Conservation (phyloP, 2,329 filamentous ascomycete genomes). For the Alternaria infectoria region DNA sequence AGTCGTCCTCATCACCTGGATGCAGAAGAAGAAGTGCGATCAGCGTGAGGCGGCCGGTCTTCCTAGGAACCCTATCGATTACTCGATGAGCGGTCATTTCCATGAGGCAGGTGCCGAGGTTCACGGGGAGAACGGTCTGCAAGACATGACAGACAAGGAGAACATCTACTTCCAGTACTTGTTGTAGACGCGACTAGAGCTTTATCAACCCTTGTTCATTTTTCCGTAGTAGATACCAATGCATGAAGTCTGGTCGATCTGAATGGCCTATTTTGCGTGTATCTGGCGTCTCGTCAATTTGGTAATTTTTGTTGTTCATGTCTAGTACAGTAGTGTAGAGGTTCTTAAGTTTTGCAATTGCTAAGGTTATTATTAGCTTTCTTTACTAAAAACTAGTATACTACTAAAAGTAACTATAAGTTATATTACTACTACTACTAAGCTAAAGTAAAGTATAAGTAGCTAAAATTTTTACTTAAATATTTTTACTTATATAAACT, state of each 20-base stretch:
- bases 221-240: not conserved
- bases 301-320: not conserved
- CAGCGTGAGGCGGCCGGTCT: constrained; percentile 29
- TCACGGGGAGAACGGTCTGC: constrained; percentile 29
- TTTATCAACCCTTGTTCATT: not conserved
- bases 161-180: constrained; percentile 32
- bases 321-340: not conserved
- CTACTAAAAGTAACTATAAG: too few species aligned
- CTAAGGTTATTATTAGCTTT: too few species aligned
- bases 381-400: too few species aligned
- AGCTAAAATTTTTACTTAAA: too few species aligned
- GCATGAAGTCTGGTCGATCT: not conserved
- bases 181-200: not conserved
- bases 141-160: constrained; percentile 32
- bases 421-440: too few species aligned
- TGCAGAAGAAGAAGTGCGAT: constrained; percentile 30
- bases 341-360: too few species aligned
- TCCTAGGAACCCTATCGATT: constrained; percentile 22
- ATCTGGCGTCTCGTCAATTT: not conserved
- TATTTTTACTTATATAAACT: too few species aligned
- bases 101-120: constrained; percentile 24
- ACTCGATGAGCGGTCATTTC: constrained; percentile 26
- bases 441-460: too few species aligned
- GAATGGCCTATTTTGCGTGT: not conserved
- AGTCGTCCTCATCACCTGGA: constrained; percentile 21